phyloP scores from a whole-genome alignment of 176 grass and related monocot genomes.

The Aegilops tauschii region DNA sequence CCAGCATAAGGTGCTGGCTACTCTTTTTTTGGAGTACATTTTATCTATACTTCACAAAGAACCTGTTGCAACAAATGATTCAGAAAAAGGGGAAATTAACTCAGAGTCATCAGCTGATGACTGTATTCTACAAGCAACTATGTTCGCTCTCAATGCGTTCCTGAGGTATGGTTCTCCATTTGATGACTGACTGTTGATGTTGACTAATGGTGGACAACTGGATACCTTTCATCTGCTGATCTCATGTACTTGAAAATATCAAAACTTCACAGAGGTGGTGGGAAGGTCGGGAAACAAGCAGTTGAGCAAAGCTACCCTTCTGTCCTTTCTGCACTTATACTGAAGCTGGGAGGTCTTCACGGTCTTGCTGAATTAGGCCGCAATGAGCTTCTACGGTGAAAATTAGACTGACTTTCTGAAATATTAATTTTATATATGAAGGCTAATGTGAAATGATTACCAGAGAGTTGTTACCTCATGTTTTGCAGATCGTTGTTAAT shows the following conservation, averaged over 20 bases:
- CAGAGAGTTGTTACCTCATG: conserved; percentile 2
- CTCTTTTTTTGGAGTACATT: conserved; percentile 76
- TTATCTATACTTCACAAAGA: conserved; percentile 85
- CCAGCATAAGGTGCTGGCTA: conserved; percentile 76
- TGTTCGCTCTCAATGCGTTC: conserved; percentile 93
- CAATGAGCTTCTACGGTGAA: conserved; percentile 72
- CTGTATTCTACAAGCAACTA: conserved; percentile 80
- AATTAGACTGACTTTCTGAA: conserved; percentile 1
- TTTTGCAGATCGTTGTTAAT: conserved; percentile 69
- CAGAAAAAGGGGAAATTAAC: conserved; percentile 65
- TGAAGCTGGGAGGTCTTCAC: conserved; percentile 92
- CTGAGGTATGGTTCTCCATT: conserved; percentile 57
- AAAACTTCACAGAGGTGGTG: conserved; percentile 72
- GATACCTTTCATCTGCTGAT: conserved; percentile 28
- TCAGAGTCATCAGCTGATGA: conserved; percentile 66
- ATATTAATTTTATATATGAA: conserved; percentile 15
- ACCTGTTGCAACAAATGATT: conserved; percentile 56
- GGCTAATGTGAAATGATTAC: conserved; percentile 14
- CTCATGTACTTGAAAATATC: conserved; percentile 36
- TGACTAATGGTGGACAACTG: neutral
- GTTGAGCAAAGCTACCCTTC: conserved; percentile 92
- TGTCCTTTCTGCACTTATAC: conserved; percentile 79
- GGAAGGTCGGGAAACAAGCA: conserved; percentile 88
- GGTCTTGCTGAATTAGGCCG: conserved; percentile 63
- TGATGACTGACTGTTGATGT: conserved; percentile 26